Base-by-base conservation (phyloP, 2,329 filamentous ascomycete genomes). In the Neurospora sp. region DNA sequence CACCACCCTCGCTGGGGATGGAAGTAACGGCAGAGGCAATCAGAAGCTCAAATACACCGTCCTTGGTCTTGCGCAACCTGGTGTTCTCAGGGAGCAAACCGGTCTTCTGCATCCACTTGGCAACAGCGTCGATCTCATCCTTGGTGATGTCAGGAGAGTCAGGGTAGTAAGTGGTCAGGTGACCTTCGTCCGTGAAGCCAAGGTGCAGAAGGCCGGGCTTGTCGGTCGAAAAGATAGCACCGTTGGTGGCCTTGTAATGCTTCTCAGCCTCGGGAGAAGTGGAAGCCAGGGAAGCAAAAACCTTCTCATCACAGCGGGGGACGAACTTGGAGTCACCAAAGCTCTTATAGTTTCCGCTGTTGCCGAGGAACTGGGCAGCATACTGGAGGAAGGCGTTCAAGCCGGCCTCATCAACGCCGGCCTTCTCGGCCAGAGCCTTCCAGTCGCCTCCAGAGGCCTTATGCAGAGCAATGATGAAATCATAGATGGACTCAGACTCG, bases 251-350 rank as follows among this genome's bases (percentile, higher is more conserved):
- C 74, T 89, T 84, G 78, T 91, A 92, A 74, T 88, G 85, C 72
- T 84, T 83, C 76, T 86, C 83, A 6, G 90, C 87, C 68, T 90
- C 87, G 2, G 87, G 81, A 0, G 85, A 85, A 17, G 86, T 84
- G 17, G 84, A 83, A 65, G 90, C 89, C 40, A 95, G 83, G 71
- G 89, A 86, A 67, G 87, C 85, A 71, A 94, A 85, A 5, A 84
- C 86, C 70, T 87, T 85, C 74, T 89, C 85, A 6, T 85, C 83
- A 76, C 91, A 88, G 74, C 91, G 85, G 2, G 92, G 92, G 70
- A 96, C 86, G 77, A 96, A 94, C 78, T 96, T 96, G 75, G 90
- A 87, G 80, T 96, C 92, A 62, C 92, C 92, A 76, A 94, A 95
- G 74, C 91, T 91, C 82, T 95, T 95, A 82, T 95, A 96, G 80